Conservation (phyloP, 1,284 basidiomycete species). For the Peniophora sp. region DNA sequence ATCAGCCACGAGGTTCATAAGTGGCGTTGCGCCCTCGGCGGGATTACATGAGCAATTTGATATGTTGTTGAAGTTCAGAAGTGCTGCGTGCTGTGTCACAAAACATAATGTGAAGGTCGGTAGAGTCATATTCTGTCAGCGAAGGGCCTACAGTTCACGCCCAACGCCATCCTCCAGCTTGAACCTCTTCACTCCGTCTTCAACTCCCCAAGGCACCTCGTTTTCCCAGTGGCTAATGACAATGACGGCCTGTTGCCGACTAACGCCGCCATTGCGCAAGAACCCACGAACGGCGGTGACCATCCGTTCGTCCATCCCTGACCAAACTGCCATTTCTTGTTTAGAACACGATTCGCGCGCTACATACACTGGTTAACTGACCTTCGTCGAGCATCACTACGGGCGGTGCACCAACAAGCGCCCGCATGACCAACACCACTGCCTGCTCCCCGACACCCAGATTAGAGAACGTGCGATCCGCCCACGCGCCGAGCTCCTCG, state of each 20-base stretch:
- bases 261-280: conserved; percentile 45
- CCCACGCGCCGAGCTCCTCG: conserved; percentile 25
- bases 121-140: no score
- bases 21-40: no score
- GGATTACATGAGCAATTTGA: no score
- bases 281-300: conserved; percentile 56
- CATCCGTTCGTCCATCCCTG: conserved; percentile 81
- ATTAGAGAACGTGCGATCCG: conserved; percentile 44
- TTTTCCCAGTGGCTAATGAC: conserved; percentile 87
- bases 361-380: no score
- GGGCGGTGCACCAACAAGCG: conserved; percentile 63
- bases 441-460: conserved; percentile 70
- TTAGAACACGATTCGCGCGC: no score
- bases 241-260: conserved; percentile 63
- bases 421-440: conserved; percentile 76
- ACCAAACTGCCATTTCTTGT: no score
- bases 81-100: no score
- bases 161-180: conserved; percentile 31
- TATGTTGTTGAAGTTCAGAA: no score
- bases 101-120: no score
- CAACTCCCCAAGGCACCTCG: conserved; percentile 68
- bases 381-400: conserved; percentile 83
- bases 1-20: no score
- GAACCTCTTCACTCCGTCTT: conserved; percentile 39
- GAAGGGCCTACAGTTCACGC: no score